A percentile compares a stretch with the other conserved stretches of the same genome.
These are phyloP conservation scores for Clavispora fructus DNA, from an alignment of 805 yeast genomes.

Conservation along the genomic window DNA sequence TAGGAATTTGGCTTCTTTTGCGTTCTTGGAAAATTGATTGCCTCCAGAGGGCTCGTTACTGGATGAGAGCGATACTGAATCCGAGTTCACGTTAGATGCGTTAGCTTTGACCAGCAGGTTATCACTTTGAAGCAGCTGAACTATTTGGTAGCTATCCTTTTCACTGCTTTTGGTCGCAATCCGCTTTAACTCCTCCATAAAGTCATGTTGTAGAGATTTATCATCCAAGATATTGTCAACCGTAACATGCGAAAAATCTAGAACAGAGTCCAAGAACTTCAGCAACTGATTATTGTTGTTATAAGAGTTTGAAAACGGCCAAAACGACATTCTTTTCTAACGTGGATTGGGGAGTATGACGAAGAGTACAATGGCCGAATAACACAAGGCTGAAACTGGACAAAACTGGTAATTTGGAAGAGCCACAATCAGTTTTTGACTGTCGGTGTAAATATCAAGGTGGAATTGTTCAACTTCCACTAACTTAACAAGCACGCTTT, in stretches of 20 bases:
- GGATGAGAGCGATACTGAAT: slow-evolving; percentile 30
- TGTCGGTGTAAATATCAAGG: no score
- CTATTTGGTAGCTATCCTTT: slow-evolving; percentile 28
- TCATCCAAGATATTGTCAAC: slow-evolving; percentile 32
- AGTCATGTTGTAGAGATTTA: slow-evolving; percentile 30
- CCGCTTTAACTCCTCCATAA: slow-evolving; percentile 29
- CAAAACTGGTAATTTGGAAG: neutral
- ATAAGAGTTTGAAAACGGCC: slow-evolving; percentile 40
- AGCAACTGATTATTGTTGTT: slow-evolving; percentile 35
- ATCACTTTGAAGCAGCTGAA: slow-evolving; percentile 15
- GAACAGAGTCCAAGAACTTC: slow-evolving; percentile 34
- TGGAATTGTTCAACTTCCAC: neutral
- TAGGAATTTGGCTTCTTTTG: slow-evolving; percentile 50
- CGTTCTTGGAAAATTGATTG: slow-evolving; percentile 23
- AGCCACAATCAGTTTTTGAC: neutral
- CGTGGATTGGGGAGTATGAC: neutral
- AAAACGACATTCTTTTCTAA: slow-evolving; percentile 32
- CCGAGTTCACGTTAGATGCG: slow-evolving; percentile 16
- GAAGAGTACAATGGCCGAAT: neutral
- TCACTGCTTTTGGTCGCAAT: slow-evolving; percentile 20
- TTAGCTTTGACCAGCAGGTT: slow-evolving; percentile 9
- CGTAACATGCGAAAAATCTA: slow-evolving; percentile 26
- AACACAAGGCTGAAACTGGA: neutral
- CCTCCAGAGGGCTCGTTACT: slow-evolving; percentile 25
- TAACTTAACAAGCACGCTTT: neutral